Base-by-base conservation (phyloP, 495 filamentous ascomycete genomes). In the Paragyromitra xinjiangensis region DNA sequence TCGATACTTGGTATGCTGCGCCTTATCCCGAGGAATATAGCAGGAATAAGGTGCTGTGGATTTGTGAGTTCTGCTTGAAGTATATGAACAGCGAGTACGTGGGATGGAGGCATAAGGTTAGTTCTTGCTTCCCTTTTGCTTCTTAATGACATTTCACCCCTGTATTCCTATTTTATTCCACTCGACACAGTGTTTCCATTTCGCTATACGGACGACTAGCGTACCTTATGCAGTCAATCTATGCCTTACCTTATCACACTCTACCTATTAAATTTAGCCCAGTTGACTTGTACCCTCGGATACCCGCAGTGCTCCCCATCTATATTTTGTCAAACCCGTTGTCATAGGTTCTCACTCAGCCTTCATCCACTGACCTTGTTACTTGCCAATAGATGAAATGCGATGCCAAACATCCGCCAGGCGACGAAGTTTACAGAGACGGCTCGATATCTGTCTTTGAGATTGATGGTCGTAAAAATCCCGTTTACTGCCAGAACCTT, bases 31-130 rank as follows among this genome's bases (percentile, higher is more conserved):
- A 98, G 83, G 95, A 99, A 84, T 99, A 98, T 85, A 98, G 94
- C 80, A 90, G 93, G 78, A 98, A 98, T 81, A 91, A 91, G 44
- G 91, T 97, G 22, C 90, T 99, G 16, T 98, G 97, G 84, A 98
- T 99, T 77, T 99, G 95, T 86, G 96, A 99, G 83, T 99, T 98
- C 83, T 99, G 95, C 82, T 86, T 99, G 59, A 98, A 98, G 83
- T 99, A 99, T 85, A 97, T 99, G 94, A 97, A 94, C 82, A 97
- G 95, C 11, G 94, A 98, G 81, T 98, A 95, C 78, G 95, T 98
- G 24, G 94, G 95, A 22, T 98, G 94, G 94, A 88, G 95, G 50
- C 95, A 99, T 83, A 98, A 97, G 86, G 92, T 96, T 40, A 61
- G 80, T 79, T 51, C 24, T 77, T 55, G 3, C 22, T 9, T 51